These are phyloP conservation scores for Suillus fuscotomentosus DNA, from an alignment of 768 basidiomycete genomes.

Conservation along the genomic window DNA sequence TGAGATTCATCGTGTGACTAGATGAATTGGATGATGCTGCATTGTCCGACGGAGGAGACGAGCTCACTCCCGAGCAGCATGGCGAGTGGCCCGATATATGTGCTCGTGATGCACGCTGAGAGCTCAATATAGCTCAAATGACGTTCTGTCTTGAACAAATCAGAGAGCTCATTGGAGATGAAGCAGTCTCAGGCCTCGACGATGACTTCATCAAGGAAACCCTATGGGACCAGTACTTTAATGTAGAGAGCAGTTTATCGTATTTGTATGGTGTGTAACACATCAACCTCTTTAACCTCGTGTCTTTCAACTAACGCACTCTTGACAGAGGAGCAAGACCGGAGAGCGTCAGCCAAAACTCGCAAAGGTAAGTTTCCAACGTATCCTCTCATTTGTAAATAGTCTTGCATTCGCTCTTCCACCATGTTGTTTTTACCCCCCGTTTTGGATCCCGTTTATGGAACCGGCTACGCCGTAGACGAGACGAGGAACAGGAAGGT, in stretches of 20 bases:
- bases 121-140: constrained; percentile 53
- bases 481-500: constrained; percentile 53
- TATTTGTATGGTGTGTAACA: constrained; percentile 67
- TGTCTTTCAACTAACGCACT: constrained; percentile 2
- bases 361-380: constrained; percentile 76
- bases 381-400: constrained; percentile 25
- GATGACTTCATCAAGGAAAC: constrained; percentile 75
- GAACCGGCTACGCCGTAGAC: constrained; percentile 34
- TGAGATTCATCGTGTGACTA: constrained; percentile 27
- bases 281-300: neutral
- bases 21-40: constrained; percentile 87
- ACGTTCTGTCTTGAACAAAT: constrained; percentile 69
- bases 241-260: constrained; percentile 71
- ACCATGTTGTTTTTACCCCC: constrained; percentile 27
- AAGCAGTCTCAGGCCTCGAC: constrained; percentile 62
- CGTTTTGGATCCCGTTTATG: constrained; percentile 34
- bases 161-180: constrained; percentile 62
- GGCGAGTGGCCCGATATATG: constrained; percentile 41
- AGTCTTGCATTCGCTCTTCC: constrained; percentile 35
- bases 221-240: constrained; percentile 88
- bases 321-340: constrained; percentile 63
- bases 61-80: constrained; percentile 80
- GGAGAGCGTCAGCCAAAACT: constrained; percentile 60
- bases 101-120: constrained; percentile 2
- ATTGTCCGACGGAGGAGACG: constrained; percentile 74